These are phyloP conservation scores for Ophiocordyceps sinensis DNA, from an alignment of 2,329 filamentous ascomycete genomes.

Conservation along the genomic window DNA sequence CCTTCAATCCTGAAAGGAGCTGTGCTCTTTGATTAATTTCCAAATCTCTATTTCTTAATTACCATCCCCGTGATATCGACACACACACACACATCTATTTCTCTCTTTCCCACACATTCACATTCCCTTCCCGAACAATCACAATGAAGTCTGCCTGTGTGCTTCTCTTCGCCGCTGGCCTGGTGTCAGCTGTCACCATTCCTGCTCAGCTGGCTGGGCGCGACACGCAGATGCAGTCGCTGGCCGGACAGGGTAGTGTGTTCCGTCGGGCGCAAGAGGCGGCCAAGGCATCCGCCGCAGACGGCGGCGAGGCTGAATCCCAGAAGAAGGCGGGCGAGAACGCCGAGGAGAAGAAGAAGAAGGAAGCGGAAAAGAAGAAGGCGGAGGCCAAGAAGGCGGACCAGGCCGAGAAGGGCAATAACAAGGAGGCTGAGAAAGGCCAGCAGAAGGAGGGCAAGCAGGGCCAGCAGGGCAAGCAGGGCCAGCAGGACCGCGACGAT, in stretches of 20 bases:
- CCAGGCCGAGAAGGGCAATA: background rate
- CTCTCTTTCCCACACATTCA: background rate
- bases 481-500: background rate
- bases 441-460: constrained; percentile 2
- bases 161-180: constrained; percentile 14
- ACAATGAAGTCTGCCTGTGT: constrained; percentile 15
- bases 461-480: background rate
- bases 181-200: constrained; percentile 15
- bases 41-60: background rate
- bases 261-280: background rate
- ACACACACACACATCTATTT: background rate
- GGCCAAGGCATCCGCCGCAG: background rate
- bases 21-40: constrained; percentile 13
- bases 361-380: background rate
- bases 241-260: background rate
- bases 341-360: background rate
- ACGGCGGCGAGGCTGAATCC: too few species aligned
- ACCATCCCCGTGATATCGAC: constrained; percentile 1
- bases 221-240: constrained; percentile 1
- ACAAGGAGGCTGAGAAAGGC: background rate
- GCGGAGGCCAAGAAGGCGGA: background rate
- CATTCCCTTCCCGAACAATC: background rate
- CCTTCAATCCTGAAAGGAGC: constrained; percentile 8
- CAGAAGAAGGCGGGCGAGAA: background rate
- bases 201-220: constrained; percentile 9